Percentiles rank a stretch among this genome's conserved stretches.
phyloP scores from a whole-genome alignment of 2,329 filamentous ascomycete genomes.

The Aaosphaeria pasadenensis region DNA sequence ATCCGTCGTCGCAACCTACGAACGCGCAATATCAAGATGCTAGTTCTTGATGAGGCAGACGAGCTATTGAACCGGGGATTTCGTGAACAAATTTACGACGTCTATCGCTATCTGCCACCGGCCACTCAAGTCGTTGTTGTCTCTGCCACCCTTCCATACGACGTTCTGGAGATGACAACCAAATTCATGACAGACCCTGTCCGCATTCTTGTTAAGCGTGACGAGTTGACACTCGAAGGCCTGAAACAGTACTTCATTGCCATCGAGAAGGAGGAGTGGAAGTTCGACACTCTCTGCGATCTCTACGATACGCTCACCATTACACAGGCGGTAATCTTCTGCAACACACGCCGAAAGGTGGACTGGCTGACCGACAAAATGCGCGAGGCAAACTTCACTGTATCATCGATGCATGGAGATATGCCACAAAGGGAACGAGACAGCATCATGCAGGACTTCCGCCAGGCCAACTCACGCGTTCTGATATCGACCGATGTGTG shows the following conservation, averaged over 20 bases:
- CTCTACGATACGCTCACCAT: constrained; percentile 98
- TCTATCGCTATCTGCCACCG: constrained; percentile 93
- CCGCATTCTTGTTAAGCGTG: constrained; percentile 95
- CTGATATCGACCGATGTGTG: constrained; percentile 97
- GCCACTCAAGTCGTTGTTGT: constrained; percentile 98
- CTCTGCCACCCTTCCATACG: constrained; percentile 93
- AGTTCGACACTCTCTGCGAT: constrained; percentile 97
- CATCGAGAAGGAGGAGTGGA: constrained; percentile 99
- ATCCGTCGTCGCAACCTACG: constrained; percentile 71
- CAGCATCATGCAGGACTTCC: constrained; percentile 98
- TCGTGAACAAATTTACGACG: constrained; percentile 97
- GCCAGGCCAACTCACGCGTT: constrained; percentile 92
- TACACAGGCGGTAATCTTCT: constrained; percentile 98
- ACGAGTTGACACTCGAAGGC: constrained; percentile 94
- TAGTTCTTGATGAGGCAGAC: constrained; percentile 73
- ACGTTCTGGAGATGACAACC: constrained; percentile 98
- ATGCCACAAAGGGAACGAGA: constrained; percentile 99
- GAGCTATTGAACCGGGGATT: constrained; percentile 89
- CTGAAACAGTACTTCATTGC: constrained; percentile 99
- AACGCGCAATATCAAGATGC: constrained; percentile 75
- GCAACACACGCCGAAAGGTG: constrained; percentile 98
- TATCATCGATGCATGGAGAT: constrained; percentile 97
- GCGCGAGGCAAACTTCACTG: constrained; percentile 97
- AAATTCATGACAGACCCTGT: constrained; percentile 99
- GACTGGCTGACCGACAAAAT: constrained; percentile 99